Evolutionary conservation across 495 filamentous ascomycete species (phyloP), one percentile per base, ranked within the genome.

Genomic region (Penicillium malachiteum): DNA sequence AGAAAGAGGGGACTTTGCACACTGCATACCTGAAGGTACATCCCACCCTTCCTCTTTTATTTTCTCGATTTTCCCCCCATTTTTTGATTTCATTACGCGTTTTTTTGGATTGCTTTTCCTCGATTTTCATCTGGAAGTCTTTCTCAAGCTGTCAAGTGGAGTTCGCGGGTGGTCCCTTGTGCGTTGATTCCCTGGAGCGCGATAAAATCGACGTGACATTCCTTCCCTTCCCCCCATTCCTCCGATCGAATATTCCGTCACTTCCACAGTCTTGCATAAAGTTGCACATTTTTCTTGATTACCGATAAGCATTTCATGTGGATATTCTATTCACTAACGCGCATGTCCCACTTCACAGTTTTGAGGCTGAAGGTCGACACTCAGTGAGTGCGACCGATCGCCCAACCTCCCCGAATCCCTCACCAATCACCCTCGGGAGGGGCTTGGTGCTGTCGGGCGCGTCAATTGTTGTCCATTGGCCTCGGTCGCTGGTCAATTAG

Each of bases 191-290:
- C 21, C 21, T 26, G 4, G 21, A 26, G 44, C 62, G 64, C 61
- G 52, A 63, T 44, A 54, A 41, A 53, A 37, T 37, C 63, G 47
- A 48, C 40, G 52, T 59, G 54, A 31, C 56, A 58, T 62, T 65
- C 61, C 38, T 59, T 30, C 46, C 39, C 33, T 51, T 33, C 55
- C 57, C 64, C 52, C 54, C 66, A 69, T 65, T 69, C 67, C 87
- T 67, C 87, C 84, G 82, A 84, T 79, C 37, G 72, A 76, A 60
- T 69, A 77, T 82, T 86, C 67, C 84, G 83, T 60, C 59, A 54
- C 49, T 48, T 48, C 32, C 31, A 45, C 57, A 48, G 48, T 58
- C 57, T 53, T 32, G 56, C 51, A 48, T 39, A 41, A 52, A 55
- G 21, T 50, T 55, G 51, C 51, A 60, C 59, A 63, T 63, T 50